Conservation (phyloP, 1,139 yeast genomes). For the Geotrichum carabidarum region DNA sequence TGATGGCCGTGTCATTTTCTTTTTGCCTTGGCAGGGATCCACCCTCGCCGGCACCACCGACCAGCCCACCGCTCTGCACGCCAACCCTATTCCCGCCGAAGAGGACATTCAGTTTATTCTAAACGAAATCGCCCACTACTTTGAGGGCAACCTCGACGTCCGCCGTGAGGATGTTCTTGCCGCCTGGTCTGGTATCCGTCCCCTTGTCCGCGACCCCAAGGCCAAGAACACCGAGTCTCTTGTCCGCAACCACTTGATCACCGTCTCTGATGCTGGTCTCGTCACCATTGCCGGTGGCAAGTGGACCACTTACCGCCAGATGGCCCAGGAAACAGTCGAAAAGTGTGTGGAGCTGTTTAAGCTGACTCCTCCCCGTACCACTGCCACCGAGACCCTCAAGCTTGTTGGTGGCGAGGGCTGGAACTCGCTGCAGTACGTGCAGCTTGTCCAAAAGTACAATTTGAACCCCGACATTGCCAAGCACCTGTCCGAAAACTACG, state of each 20-base stretch:
- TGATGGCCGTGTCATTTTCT: constrained; percentile 95
- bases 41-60: constrained; percentile 96
- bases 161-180: constrained; percentile 85
- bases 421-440: constrained; percentile 64
- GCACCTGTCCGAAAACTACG: constrained; percentile 82
- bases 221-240: constrained; percentile 64
- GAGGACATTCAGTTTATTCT: constrained; percentile 86
- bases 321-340: constrained; percentile 93
- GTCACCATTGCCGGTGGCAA: constrained; percentile 94
- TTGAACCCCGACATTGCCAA: constrained; percentile 72
- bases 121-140: constrained; percentile 81
- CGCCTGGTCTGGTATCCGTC: constrained; percentile 97
- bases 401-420: constrained; percentile 71
- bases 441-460: constrained; percentile 74
- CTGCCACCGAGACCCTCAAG: constrained; percentile 58
- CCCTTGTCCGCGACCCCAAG: constrained; percentile 84
- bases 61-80: constrained; percentile 57
- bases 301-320: constrained; percentile 97
- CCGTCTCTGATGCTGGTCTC: constrained; percentile 66
- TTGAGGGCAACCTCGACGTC: constrained; percentile 70
- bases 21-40: constrained; percentile 97
- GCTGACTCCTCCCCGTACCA: constrained; percentile 44
- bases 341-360: constrained; percentile 54
- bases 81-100: constrained; percentile 78
- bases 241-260: constrained; percentile 83